A percentile compares a stretch with the other conserved stretches of the same genome.
These are phyloP conservation scores for Agastache rugosa DNA, from an alignment of 257 asterid species.

Conservation along the genomic window DNA sequence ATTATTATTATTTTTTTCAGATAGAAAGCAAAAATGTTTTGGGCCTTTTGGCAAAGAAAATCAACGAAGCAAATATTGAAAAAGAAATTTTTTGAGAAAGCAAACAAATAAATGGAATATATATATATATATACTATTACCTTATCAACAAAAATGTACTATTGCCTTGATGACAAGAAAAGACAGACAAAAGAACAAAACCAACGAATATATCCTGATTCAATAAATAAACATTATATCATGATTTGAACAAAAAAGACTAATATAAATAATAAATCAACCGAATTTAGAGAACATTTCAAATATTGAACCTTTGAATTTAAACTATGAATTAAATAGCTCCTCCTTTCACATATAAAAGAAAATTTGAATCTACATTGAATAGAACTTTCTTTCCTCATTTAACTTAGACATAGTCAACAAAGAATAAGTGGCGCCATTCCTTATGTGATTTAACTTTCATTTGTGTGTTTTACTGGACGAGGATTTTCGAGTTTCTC, in stretches of 20 bases:
- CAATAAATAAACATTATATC: background rate
- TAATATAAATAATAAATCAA: background rate
- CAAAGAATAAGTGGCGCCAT: background rate
- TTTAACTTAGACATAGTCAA: background rate
- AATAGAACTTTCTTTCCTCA: background rate
- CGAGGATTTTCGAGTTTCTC: background rate
- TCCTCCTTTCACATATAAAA: background rate
- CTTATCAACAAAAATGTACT: background rate
- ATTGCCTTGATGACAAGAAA: background rate
- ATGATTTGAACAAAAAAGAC: slow-evolving; percentile 12
- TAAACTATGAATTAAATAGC: background rate
- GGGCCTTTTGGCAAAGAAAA: background rate
- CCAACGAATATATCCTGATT: slow-evolving; percentile 8
- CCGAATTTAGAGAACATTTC: slow-evolving; percentile 15
- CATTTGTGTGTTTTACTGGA: no score
- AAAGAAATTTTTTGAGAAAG: background rate
- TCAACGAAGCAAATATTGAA: background rate
- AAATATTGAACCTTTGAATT: slow-evolving; percentile 17
- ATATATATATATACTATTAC: no score
- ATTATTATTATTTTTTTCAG: background rate
- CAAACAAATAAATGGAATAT: background rate
- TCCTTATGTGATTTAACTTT: background rate
- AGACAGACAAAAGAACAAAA: slow-evolving; percentile 24
- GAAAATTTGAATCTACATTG: slow-evolving; percentile 26
- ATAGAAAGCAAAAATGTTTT: background rate